Base-by-base conservation (phyloP, 129 eudicot genomes). In the Helianthus tuberosus region DNA sequence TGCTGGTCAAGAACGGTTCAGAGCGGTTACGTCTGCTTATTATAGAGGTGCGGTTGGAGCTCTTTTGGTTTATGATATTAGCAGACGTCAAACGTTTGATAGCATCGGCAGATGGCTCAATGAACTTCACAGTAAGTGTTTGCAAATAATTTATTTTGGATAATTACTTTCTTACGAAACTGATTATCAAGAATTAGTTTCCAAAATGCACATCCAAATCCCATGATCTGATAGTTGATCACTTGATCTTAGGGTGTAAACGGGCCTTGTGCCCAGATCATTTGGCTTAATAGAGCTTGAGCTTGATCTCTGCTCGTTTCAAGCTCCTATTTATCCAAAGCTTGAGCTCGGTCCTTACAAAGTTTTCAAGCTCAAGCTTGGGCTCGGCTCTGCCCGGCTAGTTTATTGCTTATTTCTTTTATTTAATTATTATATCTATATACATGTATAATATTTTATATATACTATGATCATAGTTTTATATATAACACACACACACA, bases 21-120 rank as follows among this genome's bases (percentile, higher is more conserved):
- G 96, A 84, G 97, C 97, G 8, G 97, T 92, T 60, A 92, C 97
- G 10, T 92, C 97, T 69, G 97, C 97, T 15, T 92, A 92, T 77
- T 92, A 92, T 51, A 79, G 97, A 81, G 97, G 97, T 62, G 97
- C 97, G 0, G 97, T 92, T 81, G 97, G 97, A 43, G 97, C 97
- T 25, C 97, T 92, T 80, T 58, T 92, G 80, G 97, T 92, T 25
- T 92, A 92, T 77, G 97, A 92, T 79, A 85, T 89, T 70, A 89
- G 88, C 75, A 79, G 93, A 78, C 91, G 93, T 36, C 96, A 75
- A 67, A 92, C 97, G 23, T 92, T 92, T 76, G 93, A 92, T 71
- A 89, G 89, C 76, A 78, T 92, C 20, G 93, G 91, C 72, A 83
- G 97, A 73, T 92, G 97, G 97, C 97, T 89, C 44, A 92, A 92